Conservation (phyloP, 192 early-diverging fungal species). For the Linderina pennispora region DNA sequence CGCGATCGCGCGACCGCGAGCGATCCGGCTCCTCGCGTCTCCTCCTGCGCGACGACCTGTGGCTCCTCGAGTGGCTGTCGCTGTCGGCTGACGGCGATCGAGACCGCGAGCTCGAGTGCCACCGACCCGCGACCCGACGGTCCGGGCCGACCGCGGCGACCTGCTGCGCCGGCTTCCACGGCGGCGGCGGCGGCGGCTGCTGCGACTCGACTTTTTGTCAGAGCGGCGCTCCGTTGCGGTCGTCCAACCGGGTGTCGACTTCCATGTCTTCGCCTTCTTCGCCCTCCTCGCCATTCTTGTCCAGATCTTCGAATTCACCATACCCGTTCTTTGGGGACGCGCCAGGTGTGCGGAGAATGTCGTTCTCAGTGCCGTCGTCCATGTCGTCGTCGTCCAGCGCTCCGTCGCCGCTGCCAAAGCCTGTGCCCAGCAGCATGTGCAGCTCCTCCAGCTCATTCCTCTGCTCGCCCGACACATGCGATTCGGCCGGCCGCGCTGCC, state of each 20-base stretch:
- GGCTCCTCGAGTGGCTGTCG: not conserved
- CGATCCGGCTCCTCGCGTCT: too few relatives aligned
- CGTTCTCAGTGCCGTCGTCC: not conserved
- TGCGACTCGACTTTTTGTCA: slow-evolving; percentile 3
- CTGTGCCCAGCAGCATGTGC: slow-evolving; percentile 42
- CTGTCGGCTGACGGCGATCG: too few relatives aligned
- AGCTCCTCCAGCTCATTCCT: slow-evolving; percentile 48
- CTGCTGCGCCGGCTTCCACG: slow-evolving; percentile 20
- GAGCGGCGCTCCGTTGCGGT: not conserved
- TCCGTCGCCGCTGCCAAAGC: slow-evolving; percentile 1
- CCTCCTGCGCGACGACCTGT: too few relatives aligned
- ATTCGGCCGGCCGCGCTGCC: slow-evolving; percentile 21
- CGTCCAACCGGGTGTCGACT: not conserved
- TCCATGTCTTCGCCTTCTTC: slow-evolving; percentile 27
- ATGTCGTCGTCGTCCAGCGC: not conserved
- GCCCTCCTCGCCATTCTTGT: slow-evolving; percentile 1
- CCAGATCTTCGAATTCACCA: not conserved
- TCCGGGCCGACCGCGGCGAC: slow-evolving; percentile 24
- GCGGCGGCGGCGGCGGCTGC: slow-evolving; percentile 9
- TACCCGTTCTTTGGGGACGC: slow-evolving; percentile 24
- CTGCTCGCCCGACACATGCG: slow-evolving; percentile 11
- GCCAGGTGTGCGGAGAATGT: slow-evolving; percentile 34
- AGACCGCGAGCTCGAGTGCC: slow-evolving; percentile 7
- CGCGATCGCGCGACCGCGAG: slow-evolving; percentile 24
- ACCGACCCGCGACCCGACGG: too few relatives aligned